These are phyloP conservation scores for Aspergillus fructus DNA, from an alignment of 2,329 filamentous ascomycete genomes.

Conservation along the genomic window DNA sequence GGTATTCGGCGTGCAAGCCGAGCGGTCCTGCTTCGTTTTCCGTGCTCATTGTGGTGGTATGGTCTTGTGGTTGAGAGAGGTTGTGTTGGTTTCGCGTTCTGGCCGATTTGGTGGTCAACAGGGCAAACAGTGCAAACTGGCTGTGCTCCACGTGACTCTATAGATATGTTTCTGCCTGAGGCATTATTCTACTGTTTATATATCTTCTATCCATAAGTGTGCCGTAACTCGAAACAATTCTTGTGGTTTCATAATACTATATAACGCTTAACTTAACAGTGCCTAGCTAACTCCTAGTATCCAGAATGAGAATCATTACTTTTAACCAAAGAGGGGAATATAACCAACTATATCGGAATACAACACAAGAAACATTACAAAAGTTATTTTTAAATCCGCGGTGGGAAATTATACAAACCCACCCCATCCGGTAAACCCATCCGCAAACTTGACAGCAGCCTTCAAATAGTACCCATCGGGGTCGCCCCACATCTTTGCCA, in stretches of 20 bases:
- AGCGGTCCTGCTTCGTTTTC: slow-evolving; percentile 15
- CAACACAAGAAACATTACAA: neutral
- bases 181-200: no score
- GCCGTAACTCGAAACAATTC: no score
- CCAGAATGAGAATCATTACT: neutral
- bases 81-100: neutral
- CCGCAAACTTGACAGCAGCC: slow-evolving; percentile 50
- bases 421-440: slow-evolving; percentile 66
- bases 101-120: neutral
- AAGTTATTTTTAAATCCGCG: neutral
- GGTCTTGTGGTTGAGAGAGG: neutral
- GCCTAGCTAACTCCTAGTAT: neutral
- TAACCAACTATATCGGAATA: neutral
- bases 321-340: neutral
- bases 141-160: neutral
- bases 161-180: no score
- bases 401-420: slow-evolving; percentile 31
- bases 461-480: slow-evolving; percentile 48
- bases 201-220: no score
- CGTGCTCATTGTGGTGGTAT: neutral
- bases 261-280: no score
- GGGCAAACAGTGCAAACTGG: neutral
- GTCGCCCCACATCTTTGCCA: slow-evolving; percentile 44
- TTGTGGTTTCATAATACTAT: no score
- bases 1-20: slow-evolving; percentile 58